A percentile compares a stretch with the other conserved stretches of the same genome.
These are phyloP conservation scores for Calocera cornea DNA, from an alignment of 768 basidiomycete species.

Conservation along the genomic window DNA sequence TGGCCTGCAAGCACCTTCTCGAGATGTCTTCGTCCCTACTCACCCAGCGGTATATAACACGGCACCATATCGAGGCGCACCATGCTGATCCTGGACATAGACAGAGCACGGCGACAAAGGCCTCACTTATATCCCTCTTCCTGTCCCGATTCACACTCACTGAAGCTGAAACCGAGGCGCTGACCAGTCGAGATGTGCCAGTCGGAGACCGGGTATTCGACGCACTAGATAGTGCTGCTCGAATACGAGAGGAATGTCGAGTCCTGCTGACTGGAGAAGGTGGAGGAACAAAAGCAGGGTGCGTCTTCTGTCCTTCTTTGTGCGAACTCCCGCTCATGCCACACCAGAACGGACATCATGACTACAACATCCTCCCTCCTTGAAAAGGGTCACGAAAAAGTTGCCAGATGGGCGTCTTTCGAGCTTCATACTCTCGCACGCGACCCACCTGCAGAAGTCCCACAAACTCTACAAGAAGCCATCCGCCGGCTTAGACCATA, in stretches of 20 bases:
- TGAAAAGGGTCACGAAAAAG: conserved; percentile 82
- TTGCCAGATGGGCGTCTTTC: conserved; percentile 69
- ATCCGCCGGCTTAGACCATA: conserved; percentile 60
- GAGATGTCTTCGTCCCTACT: conserved; percentile 69
- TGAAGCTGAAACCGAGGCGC: conserved; percentile 53
- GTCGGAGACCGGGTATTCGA: conserved; percentile 63
- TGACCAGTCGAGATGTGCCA: conserved; percentile 67
- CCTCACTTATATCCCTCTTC: conserved; percentile 65
- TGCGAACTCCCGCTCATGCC: background rate
- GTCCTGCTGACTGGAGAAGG: conserved; percentile 78
- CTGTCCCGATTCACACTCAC: conserved; percentile 73
- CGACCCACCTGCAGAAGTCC: conserved; percentile 61
- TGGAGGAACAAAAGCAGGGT: conserved; percentile 67
- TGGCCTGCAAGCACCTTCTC: conserved; percentile 62
- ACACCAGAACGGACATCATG: conserved; percentile 72
- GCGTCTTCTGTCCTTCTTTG: conserved; percentile 10
- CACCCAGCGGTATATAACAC: conserved; percentile 43
- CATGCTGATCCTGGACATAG: conserved; percentile 26
- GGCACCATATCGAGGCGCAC: background rate
- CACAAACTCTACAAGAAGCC: conserved; percentile 50
- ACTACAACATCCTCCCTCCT: conserved; percentile 63
- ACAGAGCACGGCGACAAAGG: conserved; percentile 53
- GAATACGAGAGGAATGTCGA: conserved; percentile 70
- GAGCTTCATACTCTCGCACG: conserved; percentile 71
- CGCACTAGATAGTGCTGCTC: conserved; percentile 75